A percentile compares a stretch with the other conserved stretches of the same genome.
These are phyloP conservation scores for Dendrobium catenatum DNA, from an alignment of 106 monocot genomes.

Conservation along the genomic window DNA sequence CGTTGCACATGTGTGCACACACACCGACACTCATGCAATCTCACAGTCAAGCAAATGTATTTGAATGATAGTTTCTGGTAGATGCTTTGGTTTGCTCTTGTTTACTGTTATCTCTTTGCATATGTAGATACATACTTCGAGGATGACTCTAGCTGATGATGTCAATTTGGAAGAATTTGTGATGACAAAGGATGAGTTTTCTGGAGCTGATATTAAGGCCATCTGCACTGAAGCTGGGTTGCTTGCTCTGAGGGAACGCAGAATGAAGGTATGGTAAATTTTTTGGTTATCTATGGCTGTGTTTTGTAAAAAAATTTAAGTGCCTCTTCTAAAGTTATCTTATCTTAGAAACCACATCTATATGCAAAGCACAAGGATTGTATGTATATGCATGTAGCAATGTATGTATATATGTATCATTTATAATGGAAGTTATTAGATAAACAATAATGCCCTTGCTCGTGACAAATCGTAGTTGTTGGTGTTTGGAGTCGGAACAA, in stretches of 20 bases:
- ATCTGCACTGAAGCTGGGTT: slow-evolving; percentile 98
- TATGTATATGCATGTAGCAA: background rate
- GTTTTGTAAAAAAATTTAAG: background rate
- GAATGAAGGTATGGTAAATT: slow-evolving; percentile 68
- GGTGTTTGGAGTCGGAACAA: background rate
- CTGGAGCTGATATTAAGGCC: slow-evolving; percentile 96
- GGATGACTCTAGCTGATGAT: slow-evolving; percentile 92
- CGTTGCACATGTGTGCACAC: background rate
- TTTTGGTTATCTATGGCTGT: background rate
- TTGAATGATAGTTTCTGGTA: background rate
- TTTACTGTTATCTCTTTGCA: slow-evolving; percentile 1
- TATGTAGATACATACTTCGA: slow-evolving; percentile 84
- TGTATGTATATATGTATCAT: background rate
- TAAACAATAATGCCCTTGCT: background rate
- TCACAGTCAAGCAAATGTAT: background rate
- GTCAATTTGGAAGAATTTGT: slow-evolving; percentile 98
- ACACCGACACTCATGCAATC: background rate
- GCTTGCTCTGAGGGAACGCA: slow-evolving; percentile 81
- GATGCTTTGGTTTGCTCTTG: background rate
- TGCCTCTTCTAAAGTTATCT: background rate
- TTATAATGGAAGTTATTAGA: background rate
- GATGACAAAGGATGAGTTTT: slow-evolving; percentile 98
- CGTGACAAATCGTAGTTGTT: background rate
- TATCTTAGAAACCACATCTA: background rate
- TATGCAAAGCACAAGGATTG: background rate